Evolutionary conservation across 164 flowering plant species (phyloP), one percentile per base, ranked within the genome.

Genomic region (Cinnamomum chago): DNA sequence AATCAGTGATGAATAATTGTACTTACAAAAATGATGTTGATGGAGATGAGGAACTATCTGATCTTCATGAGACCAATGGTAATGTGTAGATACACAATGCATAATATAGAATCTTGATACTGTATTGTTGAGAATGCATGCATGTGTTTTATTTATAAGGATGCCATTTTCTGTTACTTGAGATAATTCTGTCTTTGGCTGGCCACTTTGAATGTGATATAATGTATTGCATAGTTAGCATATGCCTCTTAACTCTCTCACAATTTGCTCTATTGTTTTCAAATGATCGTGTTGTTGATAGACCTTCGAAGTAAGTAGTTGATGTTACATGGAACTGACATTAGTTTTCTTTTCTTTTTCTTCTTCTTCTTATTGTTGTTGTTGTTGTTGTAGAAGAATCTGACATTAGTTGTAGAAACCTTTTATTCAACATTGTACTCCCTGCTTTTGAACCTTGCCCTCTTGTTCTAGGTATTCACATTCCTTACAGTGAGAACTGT

Each of bases 61-160:
- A 60, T 35, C 72, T 65, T 35, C 82, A 79, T 71, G 83, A 81
- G 51, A 40, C 70, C 68, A 74, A 75, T 68, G 92, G 94, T 91
- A 82, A 65, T 28, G 80, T 64, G 20, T n/a, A 33, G 66, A 64
- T 64, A 67, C 24, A 20, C 9, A 20, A n/a, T 28, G 15, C 2
- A 33, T 23, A 72, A 71, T 27, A 74, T 17, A 66, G 25, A 64
- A 55, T 23, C 47, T 67, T 28, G 23, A 23, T 67, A 2, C 17
- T 70, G 18, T 17, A 75, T 66, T 7, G 3, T 60, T 72, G 23
- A 65, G 12, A 9, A 12, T 25, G 50, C 7, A 6, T 28, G 2
- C 27, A 17, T 64, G 30, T 15, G n/a, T 14, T 51, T 9, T 25
- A 70, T 52, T 5, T 14, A 51, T 12, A 55, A 20, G 17, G 60